A percentile compares a stretch with the other conserved stretches of the same genome.
phyloP scores from a whole-genome alignment of 2,329 filamentous ascomycete species.

The Raffaelea ambrosiae region DNA sequence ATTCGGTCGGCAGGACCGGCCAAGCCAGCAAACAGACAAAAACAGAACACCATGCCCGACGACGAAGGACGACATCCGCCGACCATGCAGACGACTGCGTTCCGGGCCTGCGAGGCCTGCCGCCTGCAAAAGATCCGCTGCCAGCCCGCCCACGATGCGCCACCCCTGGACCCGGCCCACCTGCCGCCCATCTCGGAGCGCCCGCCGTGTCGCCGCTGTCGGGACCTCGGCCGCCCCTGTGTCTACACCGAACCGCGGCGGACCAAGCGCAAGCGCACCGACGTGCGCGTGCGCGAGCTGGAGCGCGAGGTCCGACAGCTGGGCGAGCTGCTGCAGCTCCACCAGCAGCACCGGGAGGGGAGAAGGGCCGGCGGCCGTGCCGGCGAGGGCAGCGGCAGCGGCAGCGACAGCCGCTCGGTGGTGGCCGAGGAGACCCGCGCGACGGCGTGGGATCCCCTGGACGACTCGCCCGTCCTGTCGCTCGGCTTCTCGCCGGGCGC shows the following conservation, averaged over 20 bases:
- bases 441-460: too few species aligned
- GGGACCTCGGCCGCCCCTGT: constrained; percentile 3
- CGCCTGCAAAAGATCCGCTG: constrained; percentile 8
- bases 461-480: too few species aligned
- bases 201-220: constrained; percentile 7
- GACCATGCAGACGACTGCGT: constrained; percentile 2
- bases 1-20: too few species aligned
- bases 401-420: too few species aligned
- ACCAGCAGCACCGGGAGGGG: background rate
- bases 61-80: too few species aligned
- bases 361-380: too few species aligned
- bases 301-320: constrained; percentile 70
- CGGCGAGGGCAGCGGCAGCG: background rate
- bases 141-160: constrained; percentile 1
- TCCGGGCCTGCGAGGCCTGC: constrained; percentile 9
- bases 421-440: too few species aligned
- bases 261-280: constrained; percentile 22
- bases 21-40: too few species aligned
- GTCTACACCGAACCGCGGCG: constrained; percentile 9
- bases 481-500: background rate
- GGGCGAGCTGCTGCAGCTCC: constrained; percentile 5
- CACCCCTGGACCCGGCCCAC: background rate
- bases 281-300: constrained; percentile 65
- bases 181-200: constrained; percentile 5
- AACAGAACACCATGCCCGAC: too few species aligned